A percentile compares a stretch with the other conserved stretches of the same genome.
Evolutionary conservation across 805 yeast genomes (phyloP).

Genomic region (baker's yeast (Saccharomyces cerevisiae)): DNA sequence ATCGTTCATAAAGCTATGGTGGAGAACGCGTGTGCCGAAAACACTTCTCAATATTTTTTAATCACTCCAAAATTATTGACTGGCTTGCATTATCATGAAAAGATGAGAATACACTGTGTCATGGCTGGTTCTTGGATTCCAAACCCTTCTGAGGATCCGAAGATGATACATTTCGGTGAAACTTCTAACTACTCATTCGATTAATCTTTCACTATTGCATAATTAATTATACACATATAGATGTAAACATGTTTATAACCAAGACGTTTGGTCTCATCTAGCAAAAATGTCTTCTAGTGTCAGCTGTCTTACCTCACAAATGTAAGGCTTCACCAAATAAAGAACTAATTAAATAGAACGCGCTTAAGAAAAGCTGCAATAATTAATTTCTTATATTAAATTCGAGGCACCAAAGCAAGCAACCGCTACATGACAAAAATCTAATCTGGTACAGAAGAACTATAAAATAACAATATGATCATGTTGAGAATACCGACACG

Average conservation of each 20-base stretch:
- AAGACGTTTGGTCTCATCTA: not conserved
- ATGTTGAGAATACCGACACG: not conserved
- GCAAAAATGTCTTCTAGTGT: not conserved
- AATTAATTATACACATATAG: conserved; percentile 2
- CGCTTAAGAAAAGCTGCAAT: not conserved
- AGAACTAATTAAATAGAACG: not conserved
- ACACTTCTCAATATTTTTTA: conserved; percentile 74
- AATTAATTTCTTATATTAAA: not conserved
- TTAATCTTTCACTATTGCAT: not conserved
- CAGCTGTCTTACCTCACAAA: not conserved
- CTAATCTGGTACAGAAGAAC: not conserved
- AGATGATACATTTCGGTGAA: conserved; percentile 32
- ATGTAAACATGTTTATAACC: not conserved
- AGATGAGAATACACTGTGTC: conserved; percentile 82
- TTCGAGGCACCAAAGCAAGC: not conserved
- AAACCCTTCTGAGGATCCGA: conserved; percentile 27
- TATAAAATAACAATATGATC: not conserved
- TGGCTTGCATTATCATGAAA: conserved; percentile 63
- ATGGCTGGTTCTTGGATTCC: conserved; percentile 49
- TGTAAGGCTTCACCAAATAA: not conserved
- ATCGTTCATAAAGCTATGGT: conserved; percentile 81
- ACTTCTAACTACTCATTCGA: conserved; percentile 23
- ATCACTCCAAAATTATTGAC: conserved; percentile 88
- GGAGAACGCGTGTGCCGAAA: conserved; percentile 61
- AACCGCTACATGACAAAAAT: not conserved